Evolutionary conservation across 2,329 filamentous ascomycete species (phyloP), one percentile per base, ranked within the genome.

Genomic region (Aspergillus japonicus): DNA sequence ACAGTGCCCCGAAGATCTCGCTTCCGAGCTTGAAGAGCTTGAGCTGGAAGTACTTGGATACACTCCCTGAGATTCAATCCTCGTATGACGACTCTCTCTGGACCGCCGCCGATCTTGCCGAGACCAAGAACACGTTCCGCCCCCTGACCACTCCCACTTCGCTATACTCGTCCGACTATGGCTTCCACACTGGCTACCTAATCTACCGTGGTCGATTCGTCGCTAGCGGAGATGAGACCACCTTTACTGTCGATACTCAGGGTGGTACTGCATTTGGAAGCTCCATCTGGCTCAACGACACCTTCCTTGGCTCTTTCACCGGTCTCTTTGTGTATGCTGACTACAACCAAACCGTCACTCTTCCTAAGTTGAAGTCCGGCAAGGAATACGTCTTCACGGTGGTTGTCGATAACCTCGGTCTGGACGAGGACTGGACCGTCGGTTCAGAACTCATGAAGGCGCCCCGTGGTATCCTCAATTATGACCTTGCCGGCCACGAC

Each of bases 121-220:
- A 79, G 2, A 87, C 86, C 1, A 84, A 84, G 69, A 92, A 92
- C 71, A 85, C 83, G 0, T 77, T 80, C 19, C 68, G 75, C 23
- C 76, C 81, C 2, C 75, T 88, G 2, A 82, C 78, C 0, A 92
- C 90, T 0, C 86, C 89, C 0, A 86, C 84, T 0, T 87, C 85
- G 0, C 82, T 93, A 0, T 91, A 89, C 67, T 82, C 81, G 0
- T 84, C 84, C 16, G 90, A 93, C 73, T 93, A 93, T 68, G 89
- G 89, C 24, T 93, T 87, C 74, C 81, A 90, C 71, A 82, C 86
- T 0, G 89, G 90, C 3, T 84, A 84, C 1, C 79, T 92, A 0
- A 66, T 93, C 51, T 93, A 85, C 78, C 84, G 89, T 1, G 90
- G 89, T 0, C 81, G 86, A 64, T 93, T 94, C 70, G 82, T 78